Evolutionary conservation across 2,329 filamentous ascomycete genomes (phyloP).

Genomic region (Stagonosporopsis rhizophila): DNA sequence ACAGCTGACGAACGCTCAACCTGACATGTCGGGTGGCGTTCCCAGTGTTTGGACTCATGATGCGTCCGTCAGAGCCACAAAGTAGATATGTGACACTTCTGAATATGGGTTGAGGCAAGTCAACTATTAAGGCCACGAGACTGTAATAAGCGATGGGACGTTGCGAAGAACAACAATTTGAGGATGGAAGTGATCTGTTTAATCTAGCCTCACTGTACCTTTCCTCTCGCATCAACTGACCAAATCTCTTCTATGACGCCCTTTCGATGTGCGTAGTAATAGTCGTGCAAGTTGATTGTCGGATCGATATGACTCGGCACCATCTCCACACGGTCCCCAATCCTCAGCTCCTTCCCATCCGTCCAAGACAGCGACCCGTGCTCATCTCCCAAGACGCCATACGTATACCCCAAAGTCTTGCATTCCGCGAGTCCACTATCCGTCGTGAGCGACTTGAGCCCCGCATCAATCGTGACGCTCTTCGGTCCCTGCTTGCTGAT

Average conservation of each 20-base stretch:
- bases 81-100: neutral
- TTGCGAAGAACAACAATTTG: neutral
- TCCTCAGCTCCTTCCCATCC: conserved; percentile 48
- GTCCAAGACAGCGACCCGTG: conserved; percentile 58
- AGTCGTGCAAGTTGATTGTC: conserved; percentile 61
- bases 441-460: conserved; percentile 60
- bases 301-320: conserved; percentile 64
- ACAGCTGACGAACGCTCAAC: neutral
- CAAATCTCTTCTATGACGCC: conserved; percentile 61
- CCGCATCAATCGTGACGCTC: conserved; percentile 58
- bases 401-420: conserved; percentile 51
- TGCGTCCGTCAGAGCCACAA: neutral
- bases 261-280: conserved; percentile 59
- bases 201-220: conserved; percentile 53
- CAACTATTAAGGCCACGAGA: neutral
- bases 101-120: neutral
- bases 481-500: conserved; percentile 56
- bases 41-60: neutral
- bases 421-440: conserved; percentile 61
- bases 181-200: neutral
- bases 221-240: conserved; percentile 60
- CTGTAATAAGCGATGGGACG: no score
- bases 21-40: neutral
- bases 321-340: conserved; percentile 61
- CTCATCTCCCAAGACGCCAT: conserved; percentile 58